Percentiles rank a stretch among this genome's conserved stretches.
Conservation (phyloP, 345 rosid genomes). For the Lagerstroemia speciosa region DNA sequence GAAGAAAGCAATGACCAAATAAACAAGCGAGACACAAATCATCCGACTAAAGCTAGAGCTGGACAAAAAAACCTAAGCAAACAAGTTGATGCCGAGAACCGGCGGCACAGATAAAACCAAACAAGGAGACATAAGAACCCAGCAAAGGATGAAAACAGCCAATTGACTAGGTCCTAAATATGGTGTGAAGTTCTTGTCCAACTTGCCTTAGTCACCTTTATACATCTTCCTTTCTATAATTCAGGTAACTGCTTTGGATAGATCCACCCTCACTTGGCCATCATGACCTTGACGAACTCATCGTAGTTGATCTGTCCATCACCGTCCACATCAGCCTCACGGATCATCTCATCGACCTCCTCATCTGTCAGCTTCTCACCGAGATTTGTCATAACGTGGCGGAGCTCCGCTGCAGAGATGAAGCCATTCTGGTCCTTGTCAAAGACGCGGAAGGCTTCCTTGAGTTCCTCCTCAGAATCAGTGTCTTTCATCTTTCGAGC, state of each 20-base stretch:
- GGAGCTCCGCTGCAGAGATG: constrained; percentile 43
- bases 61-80: constrained; percentile 19
- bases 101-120: constrained; percentile 17
- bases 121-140: constrained; percentile 19
- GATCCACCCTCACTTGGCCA: constrained; percentile 33
- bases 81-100: constrained; percentile 16
- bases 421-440: constrained; percentile 47
- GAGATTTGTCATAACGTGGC: constrained; percentile 42
- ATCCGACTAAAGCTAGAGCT: constrained; percentile 1
- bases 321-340: constrained; percentile 42
- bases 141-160: constrained; percentile 18
- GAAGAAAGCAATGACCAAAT: constrained; percentile 12
- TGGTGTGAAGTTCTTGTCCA: constrained; percentile 25
- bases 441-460: constrained; percentile 40
- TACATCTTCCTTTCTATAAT: constrained; percentile 12
- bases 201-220: constrained; percentile 24
- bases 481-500: constrained; percentile 45
- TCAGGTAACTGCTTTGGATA: constrained; percentile 4
- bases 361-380: constrained; percentile 45
- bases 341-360: constrained; percentile 45
- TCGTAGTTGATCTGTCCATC: constrained; percentile 46
- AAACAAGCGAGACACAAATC: constrained; percentile 13
- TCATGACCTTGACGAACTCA: constrained; percentile 43
- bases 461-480: constrained; percentile 44
- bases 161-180: constrained; percentile 15